Evolutionary conservation across 192 early-diverging fungal genomes (phyloP).

Genomic region (Coemansia sp.): DNA sequence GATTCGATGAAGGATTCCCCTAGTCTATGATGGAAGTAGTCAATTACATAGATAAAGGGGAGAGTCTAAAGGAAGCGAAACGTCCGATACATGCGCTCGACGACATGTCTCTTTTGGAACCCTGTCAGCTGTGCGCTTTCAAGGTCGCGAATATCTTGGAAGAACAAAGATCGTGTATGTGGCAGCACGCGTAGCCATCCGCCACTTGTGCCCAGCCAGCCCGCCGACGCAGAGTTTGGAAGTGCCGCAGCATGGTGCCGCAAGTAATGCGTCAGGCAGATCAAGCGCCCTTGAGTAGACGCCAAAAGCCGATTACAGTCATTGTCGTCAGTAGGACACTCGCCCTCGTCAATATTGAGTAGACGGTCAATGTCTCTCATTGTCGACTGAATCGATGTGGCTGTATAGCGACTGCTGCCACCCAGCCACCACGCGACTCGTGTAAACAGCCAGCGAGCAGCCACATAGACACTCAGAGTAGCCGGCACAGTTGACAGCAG

Average conservation of each 20-base stretch:
- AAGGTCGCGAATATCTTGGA: constrained; percentile 81
- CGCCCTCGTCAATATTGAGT: constrained; percentile 49
- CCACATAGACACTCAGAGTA: constrained; percentile 61
- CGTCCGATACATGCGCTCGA: constrained; percentile 67
- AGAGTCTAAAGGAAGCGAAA: constrained; percentile 61
- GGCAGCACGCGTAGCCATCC: constrained; percentile 55
- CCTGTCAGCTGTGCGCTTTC: constrained; percentile 61
- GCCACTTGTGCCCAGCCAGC: constrained; percentile 16
- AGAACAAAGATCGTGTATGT: constrained; percentile 60
- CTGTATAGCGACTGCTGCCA: constrained; percentile 41
- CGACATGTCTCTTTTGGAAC: constrained; percentile 59
- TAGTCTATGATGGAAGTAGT: neutral
- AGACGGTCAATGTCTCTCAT: constrained; percentile 63
- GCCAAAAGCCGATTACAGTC: constrained; percentile 1
- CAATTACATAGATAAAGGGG: too few species aligned
- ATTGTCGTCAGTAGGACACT: constrained; percentile 2
- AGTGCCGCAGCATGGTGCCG: constrained; percentile 62
- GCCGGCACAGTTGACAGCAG: constrained; percentile 82
- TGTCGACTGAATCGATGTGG: constrained; percentile 56
- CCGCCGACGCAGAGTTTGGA: constrained; percentile 29
- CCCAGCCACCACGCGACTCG: constrained; percentile 50
- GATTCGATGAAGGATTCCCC: neutral
- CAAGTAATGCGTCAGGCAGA: constrained; percentile 59
- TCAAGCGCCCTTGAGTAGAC: constrained; percentile 30
- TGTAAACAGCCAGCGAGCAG: constrained; percentile 37